A percentile compares a stretch with the other conserved stretches of the same genome.
These are phyloP conservation scores for Buxus sempervirens DNA, from an alignment of 164 flowering plant genomes.

Conservation along the genomic window DNA sequence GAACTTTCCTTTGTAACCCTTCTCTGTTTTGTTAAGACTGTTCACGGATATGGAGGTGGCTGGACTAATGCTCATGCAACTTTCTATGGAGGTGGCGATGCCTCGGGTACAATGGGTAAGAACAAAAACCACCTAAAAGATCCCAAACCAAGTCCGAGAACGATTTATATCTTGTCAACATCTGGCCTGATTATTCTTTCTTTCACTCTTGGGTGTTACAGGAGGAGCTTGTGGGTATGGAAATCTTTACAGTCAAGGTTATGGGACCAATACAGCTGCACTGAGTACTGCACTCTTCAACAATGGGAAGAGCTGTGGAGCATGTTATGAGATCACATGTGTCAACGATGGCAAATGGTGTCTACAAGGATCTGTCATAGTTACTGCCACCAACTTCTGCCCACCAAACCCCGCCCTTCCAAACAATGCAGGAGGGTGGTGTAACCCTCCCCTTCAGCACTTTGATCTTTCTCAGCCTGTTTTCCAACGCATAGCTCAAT, in stretches of 20 bases:
- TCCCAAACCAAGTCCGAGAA: too few species aligned
- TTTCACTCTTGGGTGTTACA: conserved; percentile 10
- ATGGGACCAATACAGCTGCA: conserved; percentile 73
- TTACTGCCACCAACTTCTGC: conserved; percentile 80
- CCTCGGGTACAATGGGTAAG: conserved; percentile 81
- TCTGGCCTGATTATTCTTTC: neutral
- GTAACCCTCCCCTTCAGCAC: conserved; percentile 61
- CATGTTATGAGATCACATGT: conserved; percentile 60
- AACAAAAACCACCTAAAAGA: neutral
- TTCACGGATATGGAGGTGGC: conserved; percentile 43
- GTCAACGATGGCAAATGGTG: conserved; percentile 60
- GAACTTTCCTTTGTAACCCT: conserved; percentile 29
- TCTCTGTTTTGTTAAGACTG: conserved; percentile 26
- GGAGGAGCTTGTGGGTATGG: conserved; percentile 92
- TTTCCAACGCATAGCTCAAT: conserved; percentile 65
- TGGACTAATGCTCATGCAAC: conserved; percentile 76
- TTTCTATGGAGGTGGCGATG: conserved; percentile 77
- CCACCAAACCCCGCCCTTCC: conserved; percentile 48
- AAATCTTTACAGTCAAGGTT: conserved; percentile 71
- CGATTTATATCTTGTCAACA: neutral
- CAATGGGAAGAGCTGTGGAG: conserved; percentile 69
- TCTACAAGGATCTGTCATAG: conserved; percentile 49
- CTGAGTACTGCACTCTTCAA: conserved; percentile 69
- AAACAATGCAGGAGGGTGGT: conserved; percentile 58
- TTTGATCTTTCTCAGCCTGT: conserved; percentile 73